Conservation (phyloP, 352 stramenopile genomes). For the Globisporangium barbulae region DNA sequence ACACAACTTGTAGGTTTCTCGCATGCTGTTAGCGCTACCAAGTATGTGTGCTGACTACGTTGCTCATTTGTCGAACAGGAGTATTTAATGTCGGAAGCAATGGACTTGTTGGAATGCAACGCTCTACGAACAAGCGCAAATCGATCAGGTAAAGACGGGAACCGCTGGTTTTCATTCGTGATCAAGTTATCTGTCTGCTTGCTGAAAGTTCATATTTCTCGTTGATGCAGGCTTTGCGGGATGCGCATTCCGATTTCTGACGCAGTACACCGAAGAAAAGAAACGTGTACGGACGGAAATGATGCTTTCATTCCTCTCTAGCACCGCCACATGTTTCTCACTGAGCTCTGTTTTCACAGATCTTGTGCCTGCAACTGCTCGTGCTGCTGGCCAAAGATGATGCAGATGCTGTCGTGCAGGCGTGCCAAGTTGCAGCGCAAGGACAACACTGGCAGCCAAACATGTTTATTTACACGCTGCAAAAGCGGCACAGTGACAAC, state of each 20-base stretch:
- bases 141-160: conserved; percentile 32
- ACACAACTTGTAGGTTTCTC: conserved; percentile 39
- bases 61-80: conserved; percentile 29
- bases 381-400: conserved; percentile 56
- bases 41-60: background rate
- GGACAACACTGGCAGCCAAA: conserved; percentile 72
- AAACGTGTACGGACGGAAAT: conserved; percentile 42
- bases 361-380: conserved; percentile 51
- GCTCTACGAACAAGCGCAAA: conserved; percentile 43
- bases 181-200: background rate
- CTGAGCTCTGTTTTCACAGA: conserved; percentile 22
- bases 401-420: conserved; percentile 37
- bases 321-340: conserved; percentile 3
- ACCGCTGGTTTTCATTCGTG: background rate
- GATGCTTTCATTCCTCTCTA: background rate
- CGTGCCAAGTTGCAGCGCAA: conserved; percentile 61
- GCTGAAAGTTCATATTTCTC: background rate
- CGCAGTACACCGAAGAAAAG: conserved; percentile 39
- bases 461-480: conserved; percentile 76
- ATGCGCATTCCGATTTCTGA: conserved; percentile 58
- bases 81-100: conserved; percentile 48
- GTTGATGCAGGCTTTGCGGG: conserved; percentile 41
- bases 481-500: conserved; percentile 65
- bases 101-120: conserved; percentile 45
- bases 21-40: background rate